A percentile compares a stretch with the other conserved stretches of the same genome.
Conservation (phyloP, 202 grass and related monocot species). For the Elaeis oleifera region DNA sequence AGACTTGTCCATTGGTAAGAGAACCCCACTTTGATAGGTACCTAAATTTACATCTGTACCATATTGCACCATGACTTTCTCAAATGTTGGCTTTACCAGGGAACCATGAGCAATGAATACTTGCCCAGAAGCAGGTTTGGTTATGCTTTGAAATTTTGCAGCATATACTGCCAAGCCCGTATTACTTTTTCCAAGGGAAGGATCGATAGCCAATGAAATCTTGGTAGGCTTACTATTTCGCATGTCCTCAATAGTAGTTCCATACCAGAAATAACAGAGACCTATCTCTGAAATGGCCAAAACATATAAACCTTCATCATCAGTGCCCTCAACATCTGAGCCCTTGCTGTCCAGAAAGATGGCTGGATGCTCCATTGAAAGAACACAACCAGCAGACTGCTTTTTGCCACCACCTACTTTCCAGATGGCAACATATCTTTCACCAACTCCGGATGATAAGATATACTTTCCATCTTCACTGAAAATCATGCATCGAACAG, state of each 20-base stretch:
- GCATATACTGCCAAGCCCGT: conserved; percentile 54
- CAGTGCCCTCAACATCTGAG: conserved; percentile 12
- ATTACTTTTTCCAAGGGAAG: conserved; percentile 38
- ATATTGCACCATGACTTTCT: conserved; percentile 61
- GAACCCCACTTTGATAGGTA: conserved; percentile 54
- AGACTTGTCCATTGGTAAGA: conserved; percentile 49
- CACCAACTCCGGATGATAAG: conserved; percentile 81
- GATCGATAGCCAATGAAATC: conserved; percentile 37
- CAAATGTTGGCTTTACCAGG: conserved; percentile 79
- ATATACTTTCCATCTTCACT: conserved; percentile 66
- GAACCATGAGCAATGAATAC: conserved; percentile 83
- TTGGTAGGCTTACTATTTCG: conserved; percentile 66
- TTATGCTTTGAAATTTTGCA: conserved; percentile 52
- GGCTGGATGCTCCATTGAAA: conserved; percentile 84
- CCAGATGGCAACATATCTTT: conserved; percentile 89
- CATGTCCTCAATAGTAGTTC: conserved; percentile 44
- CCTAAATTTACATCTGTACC: conserved; percentile 66
- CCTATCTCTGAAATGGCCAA: conserved; percentile 84
- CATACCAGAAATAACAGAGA: conserved; percentile 83
- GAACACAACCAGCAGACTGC: conserved; percentile 49
- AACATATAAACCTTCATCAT: conserved; percentile 37
- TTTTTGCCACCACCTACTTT: conserved; percentile 47
- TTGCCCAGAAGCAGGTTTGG: conserved; percentile 55
- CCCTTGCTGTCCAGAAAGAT: conserved; percentile 69
- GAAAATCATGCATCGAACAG: conserved; percentile 80